These are phyloP conservation scores for Rhizoclosmatium globosum DNA, from an alignment of 192 early-diverging fungal species.

Conservation along the genomic window DNA sequence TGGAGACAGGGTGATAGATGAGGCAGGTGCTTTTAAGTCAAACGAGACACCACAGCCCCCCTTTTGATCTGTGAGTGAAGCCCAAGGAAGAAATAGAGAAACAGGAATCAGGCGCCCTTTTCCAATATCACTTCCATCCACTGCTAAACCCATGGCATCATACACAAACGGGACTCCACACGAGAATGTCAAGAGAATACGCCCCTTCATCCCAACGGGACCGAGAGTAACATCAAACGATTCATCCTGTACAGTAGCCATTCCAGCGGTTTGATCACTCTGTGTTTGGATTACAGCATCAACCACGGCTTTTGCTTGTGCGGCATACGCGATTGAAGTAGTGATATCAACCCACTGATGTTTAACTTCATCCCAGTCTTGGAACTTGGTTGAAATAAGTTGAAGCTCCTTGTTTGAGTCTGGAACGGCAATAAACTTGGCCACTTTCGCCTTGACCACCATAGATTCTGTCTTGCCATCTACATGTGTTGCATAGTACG, in stretches of 20 bases:
- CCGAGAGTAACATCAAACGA: conserved; percentile 26
- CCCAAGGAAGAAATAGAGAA: conserved; percentile 23
- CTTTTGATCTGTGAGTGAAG: neutral
- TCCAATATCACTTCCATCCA: conserved; percentile 25
- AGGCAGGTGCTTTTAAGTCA: neutral
- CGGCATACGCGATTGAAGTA: conserved; percentile 7
- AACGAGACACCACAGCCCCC: conserved; percentile 13
- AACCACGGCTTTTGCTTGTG: conserved; percentile 24
- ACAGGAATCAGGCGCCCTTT: conserved; percentile 8
- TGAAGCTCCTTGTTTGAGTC: neutral
- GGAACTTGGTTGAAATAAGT: conserved; percentile 20
- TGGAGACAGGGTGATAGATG: neutral
- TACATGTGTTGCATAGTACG: neutral
- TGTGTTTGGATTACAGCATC: conserved; percentile 6
- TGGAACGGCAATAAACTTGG: conserved; percentile 15
- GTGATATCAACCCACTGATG: conserved; percentile 18
- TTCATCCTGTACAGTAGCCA: conserved; percentile 16
- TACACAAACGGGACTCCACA: conserved; percentile 15
- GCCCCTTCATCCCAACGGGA: conserved; percentile 8
- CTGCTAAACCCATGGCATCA: conserved; percentile 9
- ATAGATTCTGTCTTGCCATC: conserved; percentile 1
- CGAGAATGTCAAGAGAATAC: conserved; percentile 12
- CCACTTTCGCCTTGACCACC: conserved; percentile 29
- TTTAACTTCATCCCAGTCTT: conserved; percentile 15
- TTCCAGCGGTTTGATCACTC: conserved; percentile 22